These are phyloP conservation scores for Penicillium sp. DNA, from an alignment of 2,329 filamentous ascomycete genomes.

Conservation along the genomic window DNA sequence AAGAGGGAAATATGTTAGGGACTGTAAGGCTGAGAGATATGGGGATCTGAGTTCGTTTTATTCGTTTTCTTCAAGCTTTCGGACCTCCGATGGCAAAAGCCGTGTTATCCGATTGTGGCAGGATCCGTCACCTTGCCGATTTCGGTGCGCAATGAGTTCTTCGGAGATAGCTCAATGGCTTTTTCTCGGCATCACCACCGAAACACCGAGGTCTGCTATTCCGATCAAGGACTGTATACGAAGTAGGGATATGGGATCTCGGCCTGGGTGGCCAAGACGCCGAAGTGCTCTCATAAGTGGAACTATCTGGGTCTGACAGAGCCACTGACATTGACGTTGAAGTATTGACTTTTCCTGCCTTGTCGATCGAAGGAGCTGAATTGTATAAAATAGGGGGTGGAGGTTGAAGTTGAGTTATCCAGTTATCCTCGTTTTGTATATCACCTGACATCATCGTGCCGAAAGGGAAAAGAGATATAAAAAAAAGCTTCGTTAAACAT, in stretches of 20 bases:
- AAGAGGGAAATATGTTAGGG: not conserved
- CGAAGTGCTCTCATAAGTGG: not conserved
- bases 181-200: not conserved
- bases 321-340: not conserved
- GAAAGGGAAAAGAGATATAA: not conserved
- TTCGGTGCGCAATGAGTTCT: not conserved
- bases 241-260: not conserved
- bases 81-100: constrained; percentile 23
- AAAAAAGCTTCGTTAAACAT: not conserved
- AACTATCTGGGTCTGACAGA: not conserved
- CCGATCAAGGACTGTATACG: no score
- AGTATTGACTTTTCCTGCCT: not conserved
- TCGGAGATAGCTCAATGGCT: not conserved
- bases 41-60: not conserved
- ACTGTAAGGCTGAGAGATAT: not conserved
- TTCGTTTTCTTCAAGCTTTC: constrained; percentile 6
- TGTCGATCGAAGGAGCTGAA: not conserved
- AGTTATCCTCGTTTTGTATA: not conserved
- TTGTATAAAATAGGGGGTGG: not conserved
- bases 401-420: not conserved
- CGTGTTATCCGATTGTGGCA: constrained; percentile 27
- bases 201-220: not conserved
- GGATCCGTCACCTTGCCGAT: not conserved
- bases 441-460: not conserved
- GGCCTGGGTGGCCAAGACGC: not conserved